Base-by-base conservation (phyloP, 331 rosid species). In the Ulmus americana region DNA sequence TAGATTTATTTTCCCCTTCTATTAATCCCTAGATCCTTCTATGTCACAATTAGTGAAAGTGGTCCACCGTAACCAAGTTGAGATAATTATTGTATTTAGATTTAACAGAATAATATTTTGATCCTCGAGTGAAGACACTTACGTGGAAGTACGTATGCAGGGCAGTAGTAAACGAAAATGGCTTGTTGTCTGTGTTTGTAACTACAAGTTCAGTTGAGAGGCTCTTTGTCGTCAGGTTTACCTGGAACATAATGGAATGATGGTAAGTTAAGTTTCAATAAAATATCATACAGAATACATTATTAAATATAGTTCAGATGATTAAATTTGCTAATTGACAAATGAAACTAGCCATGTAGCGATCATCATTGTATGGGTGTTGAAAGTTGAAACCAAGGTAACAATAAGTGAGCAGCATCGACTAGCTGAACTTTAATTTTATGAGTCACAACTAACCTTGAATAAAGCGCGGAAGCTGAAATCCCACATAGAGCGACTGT, bases 401-500 rank as follows among this genome's bases (percentile, higher is more conserved):
- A 40, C 52, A 70, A 55, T 51, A 57, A 47, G 11, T 11, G 41
- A 22, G 7, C 47, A 28, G 40, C 14, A 61, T 63, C 20, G 40
- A 40, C 39, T 50, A 75, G 61, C 52, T 13, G 65, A 76, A 42
- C 42, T 40, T 46, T 20, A 65, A 11, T 18, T 50, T 50, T 41
- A 52, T 60, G 70, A 63, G 70, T 55, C 46, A 52, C 62, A 70
- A 63, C 72, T 55, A 47, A 88, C 97, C 96, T 88, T 88, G 84
- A 57, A 91, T 74, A 86, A 76, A 71, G 90, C 97, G 68, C 80
- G 97, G 67, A 91, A 86, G 79, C 95, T 64, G 71, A 83, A 88
- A 85, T 91, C 97, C 97, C 97, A 91, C 72, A 91, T 85, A 70
- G 88, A 80, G 22, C 85, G 95, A 76, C 89, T 88, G 74, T 91